A percentile compares a stretch with the other conserved stretches of the same genome.
Evolutionary conservation across 2,329 filamentous ascomycete genomes (phyloP).

Genomic region (Aureobasidium sp.): DNA sequence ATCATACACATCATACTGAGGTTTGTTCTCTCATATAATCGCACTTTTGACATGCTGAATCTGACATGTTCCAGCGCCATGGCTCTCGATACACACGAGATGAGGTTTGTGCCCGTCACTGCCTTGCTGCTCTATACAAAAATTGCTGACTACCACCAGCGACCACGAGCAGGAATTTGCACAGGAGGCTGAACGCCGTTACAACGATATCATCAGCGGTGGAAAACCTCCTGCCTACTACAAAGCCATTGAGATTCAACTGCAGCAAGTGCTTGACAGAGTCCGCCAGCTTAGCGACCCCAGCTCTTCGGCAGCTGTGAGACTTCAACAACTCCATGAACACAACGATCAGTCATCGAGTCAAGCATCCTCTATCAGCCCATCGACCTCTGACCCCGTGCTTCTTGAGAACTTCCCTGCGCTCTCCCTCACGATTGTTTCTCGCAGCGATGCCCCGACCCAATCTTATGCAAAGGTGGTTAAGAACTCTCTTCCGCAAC

Average conservation of each 20-base stretch:
- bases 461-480: neutral
- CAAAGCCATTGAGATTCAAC: neutral
- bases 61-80: neutral
- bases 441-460: neutral
- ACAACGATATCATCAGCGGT: neutral
- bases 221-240: neutral
- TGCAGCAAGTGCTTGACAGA: neutral
- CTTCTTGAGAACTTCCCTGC: neutral
- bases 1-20: neutral
- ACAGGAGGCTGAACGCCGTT: neutral
- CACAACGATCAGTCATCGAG: neutral
- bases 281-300: neutral
- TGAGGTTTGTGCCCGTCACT: neutral
- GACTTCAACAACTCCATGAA: slow-evolving; percentile 16
- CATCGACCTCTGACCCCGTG: neutral
- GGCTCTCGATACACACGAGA: neutral
- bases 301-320: slow-evolving; percentile 9
- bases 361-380: neutral
- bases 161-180: neutral
- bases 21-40: neutral
- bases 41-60: neutral
- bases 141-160: neutral
- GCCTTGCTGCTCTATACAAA: too few relatives aligned
- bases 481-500: neutral
- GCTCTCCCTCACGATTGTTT: neutral